Conservation (phyloP, 2,329 filamentous ascomycete genomes). For the Chrysoporthe austroafricana region DNA sequence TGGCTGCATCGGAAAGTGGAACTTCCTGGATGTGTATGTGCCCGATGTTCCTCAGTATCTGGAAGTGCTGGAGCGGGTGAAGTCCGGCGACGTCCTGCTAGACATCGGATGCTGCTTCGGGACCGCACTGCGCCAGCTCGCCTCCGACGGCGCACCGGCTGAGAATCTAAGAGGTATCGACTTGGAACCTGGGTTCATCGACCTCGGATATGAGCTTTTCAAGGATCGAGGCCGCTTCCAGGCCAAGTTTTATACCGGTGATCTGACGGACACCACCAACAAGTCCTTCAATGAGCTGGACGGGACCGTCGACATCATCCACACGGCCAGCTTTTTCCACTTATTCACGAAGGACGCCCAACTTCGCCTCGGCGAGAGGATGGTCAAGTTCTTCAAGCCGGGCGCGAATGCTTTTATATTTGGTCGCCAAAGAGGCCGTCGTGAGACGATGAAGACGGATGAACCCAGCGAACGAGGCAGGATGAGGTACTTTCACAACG, state of each 20-base stretch:
- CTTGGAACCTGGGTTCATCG: slow-evolving; percentile 39
- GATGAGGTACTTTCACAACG: slow-evolving; percentile 43
- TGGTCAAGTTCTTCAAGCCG: slow-evolving; percentile 35
- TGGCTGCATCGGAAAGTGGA: slow-evolving; percentile 45
- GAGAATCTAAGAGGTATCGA: slow-evolving; percentile 45
- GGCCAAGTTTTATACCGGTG: slow-evolving; percentile 32
- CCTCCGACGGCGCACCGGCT: slow-evolving; percentile 43
- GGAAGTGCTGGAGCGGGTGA: slow-evolving; percentile 35
- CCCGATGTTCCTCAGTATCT: slow-evolving; percentile 39
- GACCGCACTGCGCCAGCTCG: slow-evolving; percentile 48
- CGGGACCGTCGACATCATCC: slow-evolving; percentile 36
- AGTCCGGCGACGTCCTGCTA: slow-evolving; percentile 37
- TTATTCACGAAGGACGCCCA: slow-evolving; percentile 38
- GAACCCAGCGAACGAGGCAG: slow-evolving; percentile 29
- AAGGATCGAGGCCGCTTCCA: slow-evolving; percentile 35
- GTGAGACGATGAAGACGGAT: slow-evolving; percentile 31
- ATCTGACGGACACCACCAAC: slow-evolving; percentile 33
- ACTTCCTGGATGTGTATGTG: slow-evolving; percentile 44
- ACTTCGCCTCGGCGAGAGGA: slow-evolving; percentile 32
- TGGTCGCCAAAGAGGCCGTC: slow-evolving; percentile 36
- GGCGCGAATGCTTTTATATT: slow-evolving; percentile 33
- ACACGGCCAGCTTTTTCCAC: slow-evolving; percentile 39
- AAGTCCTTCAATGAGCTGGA: slow-evolving; percentile 29
- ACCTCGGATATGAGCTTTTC: slow-evolving; percentile 42
- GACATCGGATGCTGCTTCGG: slow-evolving; percentile 51